Conservation (phyloP, 352 stramenopile species). For the Pythium scleroteichum region DNA sequence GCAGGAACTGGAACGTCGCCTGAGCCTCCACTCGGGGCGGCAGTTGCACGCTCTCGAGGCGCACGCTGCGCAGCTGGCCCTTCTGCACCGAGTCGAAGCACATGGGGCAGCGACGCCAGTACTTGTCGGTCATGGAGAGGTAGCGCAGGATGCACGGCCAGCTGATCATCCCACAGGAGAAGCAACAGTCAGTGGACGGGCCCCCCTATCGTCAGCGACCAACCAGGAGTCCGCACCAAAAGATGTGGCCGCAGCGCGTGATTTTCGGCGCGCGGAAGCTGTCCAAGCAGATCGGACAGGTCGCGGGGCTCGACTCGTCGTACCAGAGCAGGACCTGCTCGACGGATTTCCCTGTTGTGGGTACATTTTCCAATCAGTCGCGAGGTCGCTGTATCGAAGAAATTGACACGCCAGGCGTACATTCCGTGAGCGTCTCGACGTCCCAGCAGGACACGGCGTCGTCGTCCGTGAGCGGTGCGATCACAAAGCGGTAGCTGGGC, state of each 20-base stretch:
- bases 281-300: slow-evolving; percentile 84
- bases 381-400: too few relatives aligned
- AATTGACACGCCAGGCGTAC: too few relatives aligned
- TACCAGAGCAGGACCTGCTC: slow-evolving; percentile 84
- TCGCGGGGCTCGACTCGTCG: slow-evolving; percentile 40
- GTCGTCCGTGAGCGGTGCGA: slow-evolving; percentile 54
- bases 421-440: slow-evolving; percentile 79
- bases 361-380: not conserved
- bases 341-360: slow-evolving; percentile 68
- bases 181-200: not conserved
- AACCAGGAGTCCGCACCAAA: slow-evolving; percentile 47
- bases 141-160: slow-evolving; percentile 86
- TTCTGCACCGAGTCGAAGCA: slow-evolving; percentile 88
- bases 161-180: slow-evolving; percentile 28
- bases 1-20: slow-evolving; percentile 74
- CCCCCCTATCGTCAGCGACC: too few relatives aligned
- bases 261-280: slow-evolving; percentile 79
- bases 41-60: slow-evolving; percentile 55
- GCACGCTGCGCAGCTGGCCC: slow-evolving; percentile 71
- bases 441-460: slow-evolving; percentile 58
- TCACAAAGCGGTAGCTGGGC: slow-evolving; percentile 79
- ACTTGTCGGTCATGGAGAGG: slow-evolving; percentile 83
- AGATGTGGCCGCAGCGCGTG: slow-evolving; percentile 85
- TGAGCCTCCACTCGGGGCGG: slow-evolving; percentile 53
- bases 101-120: slow-evolving; percentile 87